Conservation (phyloP, 768 basidiomycete species). For the Rhodotorula toruloides region DNA sequence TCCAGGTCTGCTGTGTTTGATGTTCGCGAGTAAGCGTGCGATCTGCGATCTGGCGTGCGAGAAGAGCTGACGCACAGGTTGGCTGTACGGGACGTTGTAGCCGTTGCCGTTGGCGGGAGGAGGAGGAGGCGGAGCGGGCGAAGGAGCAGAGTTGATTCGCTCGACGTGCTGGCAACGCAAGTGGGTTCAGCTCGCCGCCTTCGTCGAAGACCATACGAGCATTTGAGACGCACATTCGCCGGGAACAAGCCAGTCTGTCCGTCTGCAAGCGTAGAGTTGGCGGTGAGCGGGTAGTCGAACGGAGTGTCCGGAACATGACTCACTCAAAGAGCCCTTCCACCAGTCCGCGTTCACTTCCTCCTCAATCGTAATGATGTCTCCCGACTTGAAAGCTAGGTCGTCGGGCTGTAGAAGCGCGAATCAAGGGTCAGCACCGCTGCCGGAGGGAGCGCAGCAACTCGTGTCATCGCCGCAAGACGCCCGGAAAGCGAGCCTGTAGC, state of each 20-base stretch:
- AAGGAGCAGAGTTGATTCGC: constrained; percentile 47
- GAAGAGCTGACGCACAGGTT: not conserved
- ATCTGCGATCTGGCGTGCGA: not conserved
- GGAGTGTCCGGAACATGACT: not conserved
- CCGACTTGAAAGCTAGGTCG: constrained; percentile 71
- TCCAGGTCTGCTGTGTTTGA: not conserved
- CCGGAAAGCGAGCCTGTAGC: not conserved
- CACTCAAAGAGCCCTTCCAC: constrained; percentile 61
- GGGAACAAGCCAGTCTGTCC: constrained; percentile 73
- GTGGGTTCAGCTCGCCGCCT: not conserved
- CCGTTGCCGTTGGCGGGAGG: not conserved
- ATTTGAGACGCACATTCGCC: constrained; percentile 48
- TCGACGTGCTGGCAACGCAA: constrained; percentile 51
- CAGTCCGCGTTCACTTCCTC: constrained; percentile 78
- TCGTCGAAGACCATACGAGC: not conserved
- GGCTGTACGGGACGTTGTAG: not conserved
- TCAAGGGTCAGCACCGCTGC: not conserved
- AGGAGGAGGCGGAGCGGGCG: not conserved
- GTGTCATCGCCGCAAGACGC: not conserved
- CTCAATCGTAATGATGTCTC: constrained; percentile 71
- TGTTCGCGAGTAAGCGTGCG: no score
- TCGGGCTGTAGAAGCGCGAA: constrained; percentile 40
- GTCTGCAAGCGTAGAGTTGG: constrained; percentile 41
- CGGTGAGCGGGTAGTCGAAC: not conserved
- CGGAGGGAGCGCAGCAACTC: not conserved